Conservation (phyloP, 495 filamentous ascomycete species). For the Aspergillus conjunctus region DNA sequence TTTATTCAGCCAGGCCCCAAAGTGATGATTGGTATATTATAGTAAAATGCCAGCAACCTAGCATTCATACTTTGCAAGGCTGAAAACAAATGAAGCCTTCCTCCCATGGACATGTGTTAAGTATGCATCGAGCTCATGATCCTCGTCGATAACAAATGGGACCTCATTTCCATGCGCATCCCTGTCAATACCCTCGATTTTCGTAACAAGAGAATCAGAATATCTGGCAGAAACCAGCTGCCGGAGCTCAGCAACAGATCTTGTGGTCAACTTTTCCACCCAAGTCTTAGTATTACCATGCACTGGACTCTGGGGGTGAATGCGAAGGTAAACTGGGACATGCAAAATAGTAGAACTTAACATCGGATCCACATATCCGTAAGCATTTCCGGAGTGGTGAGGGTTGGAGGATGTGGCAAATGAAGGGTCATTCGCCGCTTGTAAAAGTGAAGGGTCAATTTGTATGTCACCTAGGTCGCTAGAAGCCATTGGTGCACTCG, state of each 20-base stretch:
- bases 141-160: conserved; percentile 61
- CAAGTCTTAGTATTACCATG: conserved; percentile 55
- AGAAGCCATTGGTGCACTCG: conserved; percentile 46
- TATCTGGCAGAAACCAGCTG: conserved; percentile 56
- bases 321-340: conserved; percentile 66
- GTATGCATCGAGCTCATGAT: conserved; percentile 71
- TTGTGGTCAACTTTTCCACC: conserved; percentile 59
- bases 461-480: conserved; percentile 59
- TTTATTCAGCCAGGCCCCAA: background rate
- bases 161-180: conserved; percentile 60
- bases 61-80: conserved; percentile 26
- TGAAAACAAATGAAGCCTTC: conserved; percentile 68
- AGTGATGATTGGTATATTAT: background rate
- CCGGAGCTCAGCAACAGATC: conserved; percentile 59
- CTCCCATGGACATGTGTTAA: conserved; percentile 61
- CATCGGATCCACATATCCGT: conserved; percentile 44
- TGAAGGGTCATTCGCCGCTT: conserved; percentile 54
- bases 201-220: conserved; percentile 55
- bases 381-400: conserved; percentile 40
- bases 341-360: conserved; percentile 32
- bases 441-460: conserved; percentile 64
- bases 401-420: conserved; percentile 43
- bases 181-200: conserved; percentile 67
- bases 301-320: conserved; percentile 56
- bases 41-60: background rate